Evolutionary conservation across 176 grass and related monocot species (phyloP).

Genomic region (Oryza coarctata): DNA sequence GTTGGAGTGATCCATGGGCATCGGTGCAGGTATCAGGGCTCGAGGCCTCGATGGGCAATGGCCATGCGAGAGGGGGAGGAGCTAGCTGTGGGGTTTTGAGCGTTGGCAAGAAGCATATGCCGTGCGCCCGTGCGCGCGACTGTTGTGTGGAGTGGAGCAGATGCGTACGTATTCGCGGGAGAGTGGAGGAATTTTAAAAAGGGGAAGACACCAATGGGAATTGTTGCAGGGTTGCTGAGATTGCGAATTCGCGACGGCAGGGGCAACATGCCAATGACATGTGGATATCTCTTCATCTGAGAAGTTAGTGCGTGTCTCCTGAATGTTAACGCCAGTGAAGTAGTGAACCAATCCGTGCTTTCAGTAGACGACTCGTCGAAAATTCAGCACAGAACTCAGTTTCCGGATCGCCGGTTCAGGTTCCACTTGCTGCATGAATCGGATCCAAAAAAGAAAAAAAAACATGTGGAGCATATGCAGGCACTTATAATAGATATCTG

Average conservation of each 20-base stretch:
- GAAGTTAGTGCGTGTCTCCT: not conserved
- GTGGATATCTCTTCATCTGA: not conserved
- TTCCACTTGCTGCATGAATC: no score
- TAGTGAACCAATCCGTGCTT: no score
- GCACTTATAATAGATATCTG: no score
- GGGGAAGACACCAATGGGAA: not conserved
- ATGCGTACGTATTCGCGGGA: not conserved
- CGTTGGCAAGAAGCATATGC: not conserved
- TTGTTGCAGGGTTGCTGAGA: not conserved
- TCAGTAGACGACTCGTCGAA: no score
- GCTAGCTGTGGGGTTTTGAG: not conserved
- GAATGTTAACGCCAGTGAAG: no score
- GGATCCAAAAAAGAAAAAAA: no score
- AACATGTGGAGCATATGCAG: no score
- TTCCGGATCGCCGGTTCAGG: no score
- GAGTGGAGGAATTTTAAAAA: not conserved
- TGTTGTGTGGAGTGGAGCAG: not conserved
- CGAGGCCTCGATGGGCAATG: not conserved
- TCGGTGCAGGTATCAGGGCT: not conserved
- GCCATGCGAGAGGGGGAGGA: not conserved
- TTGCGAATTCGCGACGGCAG: not conserved
- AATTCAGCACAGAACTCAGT: no score
- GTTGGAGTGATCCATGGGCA: conserved; percentile 41
- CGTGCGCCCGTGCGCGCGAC: not conserved
- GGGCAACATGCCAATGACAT: not conserved